Evolutionary conservation across 1,139 yeast species (phyloP).

Genomic region (Sporopachydermia cereana): DNA sequence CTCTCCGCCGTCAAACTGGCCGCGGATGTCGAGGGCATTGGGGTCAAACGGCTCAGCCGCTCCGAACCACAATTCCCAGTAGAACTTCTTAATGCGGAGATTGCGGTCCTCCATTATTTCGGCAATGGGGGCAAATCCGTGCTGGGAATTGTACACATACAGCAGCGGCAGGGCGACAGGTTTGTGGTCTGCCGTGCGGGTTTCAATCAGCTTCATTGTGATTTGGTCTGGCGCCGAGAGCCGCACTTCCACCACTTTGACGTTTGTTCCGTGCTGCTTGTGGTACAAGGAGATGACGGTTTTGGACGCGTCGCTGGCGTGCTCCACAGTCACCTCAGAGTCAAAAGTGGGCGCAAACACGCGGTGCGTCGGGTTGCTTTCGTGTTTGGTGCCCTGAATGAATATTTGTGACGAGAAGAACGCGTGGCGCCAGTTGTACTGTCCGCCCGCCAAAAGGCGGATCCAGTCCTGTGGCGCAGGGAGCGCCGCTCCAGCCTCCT

Average conservation of each 20-base stretch:
- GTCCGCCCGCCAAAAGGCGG: constrained; percentile 64
- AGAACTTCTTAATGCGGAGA: constrained; percentile 84
- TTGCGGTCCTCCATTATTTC: constrained; percentile 89
- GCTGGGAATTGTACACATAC: constrained; percentile 68
- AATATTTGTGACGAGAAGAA: constrained; percentile 67
- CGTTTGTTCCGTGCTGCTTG: constrained; percentile 57
- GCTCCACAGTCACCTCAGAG: constrained; percentile 50
- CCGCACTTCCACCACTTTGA: constrained; percentile 57
- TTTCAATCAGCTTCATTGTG: constrained; percentile 69
- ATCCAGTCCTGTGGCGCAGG: constrained; percentile 51
- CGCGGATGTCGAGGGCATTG: constrained; percentile 44
- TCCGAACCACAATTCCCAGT: constrained; percentile 98
- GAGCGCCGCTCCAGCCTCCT: constrained; percentile 25
- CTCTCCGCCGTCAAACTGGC: constrained; percentile 58
- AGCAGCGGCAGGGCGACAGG: constrained; percentile 69
- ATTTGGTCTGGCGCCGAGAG: constrained; percentile 37
- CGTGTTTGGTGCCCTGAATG: constrained; percentile 77
- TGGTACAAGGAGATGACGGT: constrained; percentile 58
- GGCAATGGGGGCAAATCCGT: constrained; percentile 90
- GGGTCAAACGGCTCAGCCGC: constrained; percentile 42
- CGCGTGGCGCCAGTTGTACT: constrained; percentile 86
- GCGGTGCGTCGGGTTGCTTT: constrained; percentile 65
- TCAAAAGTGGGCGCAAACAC: constrained; percentile 67
- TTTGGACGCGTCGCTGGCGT: constrained; percentile 39
- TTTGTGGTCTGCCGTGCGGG: constrained; percentile 68